Conservation (phyloP, 495 filamentous ascomycete genomes). For the Chaetomium cochliodes region DNA sequence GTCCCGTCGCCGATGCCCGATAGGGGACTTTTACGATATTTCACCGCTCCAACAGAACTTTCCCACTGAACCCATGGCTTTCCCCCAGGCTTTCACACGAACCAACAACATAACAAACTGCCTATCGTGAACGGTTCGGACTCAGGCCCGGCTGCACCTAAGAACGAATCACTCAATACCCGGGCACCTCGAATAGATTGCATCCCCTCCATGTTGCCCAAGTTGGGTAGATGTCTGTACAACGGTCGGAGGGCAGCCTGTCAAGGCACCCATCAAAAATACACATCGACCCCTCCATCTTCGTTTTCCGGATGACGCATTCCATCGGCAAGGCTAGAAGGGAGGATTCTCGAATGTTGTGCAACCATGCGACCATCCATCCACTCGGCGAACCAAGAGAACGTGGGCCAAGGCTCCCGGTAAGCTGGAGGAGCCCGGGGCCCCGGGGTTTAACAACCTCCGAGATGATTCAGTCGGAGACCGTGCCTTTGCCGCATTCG, state of each 20-base stretch:
- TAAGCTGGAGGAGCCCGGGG: background rate
- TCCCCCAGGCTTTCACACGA: background rate
- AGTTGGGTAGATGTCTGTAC: no score
- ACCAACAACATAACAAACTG: no score
- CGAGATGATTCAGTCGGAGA: background rate
- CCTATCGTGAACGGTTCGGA: no score
- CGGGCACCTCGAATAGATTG: no score
- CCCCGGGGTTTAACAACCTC: background rate
- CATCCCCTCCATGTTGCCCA: no score
- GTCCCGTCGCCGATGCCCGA: background rate
- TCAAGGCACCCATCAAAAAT: background rate
- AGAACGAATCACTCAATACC: no score
- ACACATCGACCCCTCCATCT: background rate
- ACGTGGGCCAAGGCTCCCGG: background rate
- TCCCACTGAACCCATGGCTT: background rate
- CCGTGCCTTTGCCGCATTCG: no score
- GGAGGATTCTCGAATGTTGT: background rate
- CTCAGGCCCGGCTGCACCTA: no score
- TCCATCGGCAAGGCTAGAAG: background rate
- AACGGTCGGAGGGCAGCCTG: no score
- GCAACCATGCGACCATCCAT: background rate
- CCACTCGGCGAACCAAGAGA: background rate
- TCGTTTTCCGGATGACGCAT: background rate
- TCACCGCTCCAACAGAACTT: background rate
- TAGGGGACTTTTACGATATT: background rate